A percentile compares a stretch with the other conserved stretches of the same genome.
Conservation (phyloP, 352 stramenopile genomes). For the Phytophthora pisi region DNA sequence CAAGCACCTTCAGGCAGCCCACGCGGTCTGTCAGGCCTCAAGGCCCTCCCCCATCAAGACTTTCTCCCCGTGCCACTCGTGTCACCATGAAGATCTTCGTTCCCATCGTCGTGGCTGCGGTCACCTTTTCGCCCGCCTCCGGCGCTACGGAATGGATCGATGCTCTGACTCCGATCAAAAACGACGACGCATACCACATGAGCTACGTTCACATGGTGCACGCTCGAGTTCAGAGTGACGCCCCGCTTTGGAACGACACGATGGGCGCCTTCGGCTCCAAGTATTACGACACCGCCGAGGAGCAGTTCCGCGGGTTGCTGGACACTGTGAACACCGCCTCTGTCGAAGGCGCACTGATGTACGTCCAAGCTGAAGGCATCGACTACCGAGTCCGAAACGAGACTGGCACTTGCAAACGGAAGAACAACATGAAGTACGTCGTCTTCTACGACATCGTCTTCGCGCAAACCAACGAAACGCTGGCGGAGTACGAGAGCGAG, state of each 20-base stretch:
- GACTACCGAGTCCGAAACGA: constrained; percentile 39
- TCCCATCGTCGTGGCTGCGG: constrained; percentile 9
- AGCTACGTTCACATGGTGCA: constrained; percentile 45
- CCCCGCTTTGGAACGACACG: constrained; percentile 34
- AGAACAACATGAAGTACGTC: constrained; percentile 75
- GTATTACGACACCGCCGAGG: constrained; percentile 39
- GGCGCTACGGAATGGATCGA: constrained; percentile 14
- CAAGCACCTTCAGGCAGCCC: background rate
- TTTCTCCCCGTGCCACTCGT: no score
- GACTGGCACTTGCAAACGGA: constrained; percentile 50
- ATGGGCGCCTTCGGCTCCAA: constrained; percentile 4
- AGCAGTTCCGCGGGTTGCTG: constrained; percentile 36
- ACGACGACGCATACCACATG: constrained; percentile 35
- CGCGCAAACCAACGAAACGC: constrained; percentile 46
- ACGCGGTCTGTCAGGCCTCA: background rate
- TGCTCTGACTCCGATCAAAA: constrained; percentile 10
- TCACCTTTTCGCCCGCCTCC: constrained; percentile 2
- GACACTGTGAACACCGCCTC: constrained; percentile 81
- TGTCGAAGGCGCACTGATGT: constrained; percentile 82
- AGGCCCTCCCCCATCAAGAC: background rate
- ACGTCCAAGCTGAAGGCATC: constrained; percentile 82
- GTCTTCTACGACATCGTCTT: constrained; percentile 77
- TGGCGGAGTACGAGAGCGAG: constrained; percentile 46
- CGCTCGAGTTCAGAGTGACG: constrained; percentile 52
- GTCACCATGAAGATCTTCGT: constrained; percentile 29